Base-by-base conservation (phyloP, 2,329 filamentous ascomycete species). In the Aspergillus chevalieri region DNA sequence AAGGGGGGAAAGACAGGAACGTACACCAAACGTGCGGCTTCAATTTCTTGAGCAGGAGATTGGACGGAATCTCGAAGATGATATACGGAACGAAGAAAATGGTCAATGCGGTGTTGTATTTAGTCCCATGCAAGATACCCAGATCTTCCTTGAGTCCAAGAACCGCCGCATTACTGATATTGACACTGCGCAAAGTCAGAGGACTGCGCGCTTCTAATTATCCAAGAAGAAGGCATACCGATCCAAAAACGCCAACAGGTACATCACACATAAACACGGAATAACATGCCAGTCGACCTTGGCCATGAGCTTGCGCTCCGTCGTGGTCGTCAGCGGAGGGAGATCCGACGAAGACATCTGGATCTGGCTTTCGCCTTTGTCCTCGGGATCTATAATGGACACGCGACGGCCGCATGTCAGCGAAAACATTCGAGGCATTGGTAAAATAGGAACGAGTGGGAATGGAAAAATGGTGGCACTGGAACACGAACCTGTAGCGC, bases 11-110 rank as follows among this genome's bases (percentile, higher is more conserved):
- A 30, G 15, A 28, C 39, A 33, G 44, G 4, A 47, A 65, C 70
- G 47, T 65, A 74, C 72, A 76, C 87, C 85, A 89, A 44, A 87
- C 71, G 53, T 84, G 78, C 1, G 85, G 85, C 54, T 76, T 79
- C 48, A 85, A 72, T 51, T 70, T 77, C 72, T 90, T 90, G 45
- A 91, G 72, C 24, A 89, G 69, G 48, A 90, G 79, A 62, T 87
- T 87, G 56, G 82, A 85, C 0, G 84, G 85, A 49, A 91, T 87
- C 72, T 73, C 69, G 44, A 66, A 72, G 48, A 87, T 60, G 58
- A 87, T 75, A 64, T 91, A 92, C 1, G 87, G 86, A 1, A 91
- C 79, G 68, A 91, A 92, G 73, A 92, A 91, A 61, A 91, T 88
- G 49, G 85, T 86, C 52, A 91, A 74, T 1, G 84, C 84, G 12